Evolutionary conservation across 768 basidiomycete species (phyloP).

Genomic region (Trametes punicea): DNA sequence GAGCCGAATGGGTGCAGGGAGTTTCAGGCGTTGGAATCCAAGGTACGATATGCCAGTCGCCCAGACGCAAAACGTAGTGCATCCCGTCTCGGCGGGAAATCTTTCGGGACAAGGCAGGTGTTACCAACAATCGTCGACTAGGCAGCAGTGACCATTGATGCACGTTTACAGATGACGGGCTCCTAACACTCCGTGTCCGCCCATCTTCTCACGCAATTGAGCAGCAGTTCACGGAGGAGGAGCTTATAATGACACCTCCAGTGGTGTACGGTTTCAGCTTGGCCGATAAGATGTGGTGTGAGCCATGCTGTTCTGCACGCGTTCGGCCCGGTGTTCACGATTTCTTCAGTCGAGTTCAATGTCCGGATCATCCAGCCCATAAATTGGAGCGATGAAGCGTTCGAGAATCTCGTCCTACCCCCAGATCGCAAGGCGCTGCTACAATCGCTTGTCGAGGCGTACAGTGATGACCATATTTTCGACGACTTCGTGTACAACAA

Average conservation of each 20-base stretch:
- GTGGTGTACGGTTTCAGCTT: constrained; percentile 62
- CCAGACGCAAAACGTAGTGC: no score
- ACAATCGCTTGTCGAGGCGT: constrained; percentile 31
- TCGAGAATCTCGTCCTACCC: constrained; percentile 31
- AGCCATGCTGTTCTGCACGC: not conserved
- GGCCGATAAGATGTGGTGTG: constrained; percentile 50
- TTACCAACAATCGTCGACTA: no score
- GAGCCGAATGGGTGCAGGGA: no score
- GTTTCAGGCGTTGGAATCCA: no score
- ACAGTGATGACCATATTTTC: constrained; percentile 25
- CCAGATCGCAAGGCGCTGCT: constrained; percentile 29
- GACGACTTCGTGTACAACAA: constrained; percentile 36
- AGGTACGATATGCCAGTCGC: no score
- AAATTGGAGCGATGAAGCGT: constrained; percentile 34
- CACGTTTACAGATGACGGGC: no score
- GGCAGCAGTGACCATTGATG: no score
- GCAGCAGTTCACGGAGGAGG: constrained; percentile 36
- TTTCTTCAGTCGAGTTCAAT: constrained; percentile 52
- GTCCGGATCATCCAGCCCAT: constrained; percentile 52
- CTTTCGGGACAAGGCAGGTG: no score
- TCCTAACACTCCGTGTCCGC: constrained; percentile 16
- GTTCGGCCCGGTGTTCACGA: not conserved
- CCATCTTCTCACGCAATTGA: not conserved
- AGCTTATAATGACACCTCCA: constrained; percentile 51
- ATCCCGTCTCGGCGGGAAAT: no score